Base-by-base conservation (phyloP, 108 stramenopile genomes). In the Poteriospumella lacustris region DNA sequence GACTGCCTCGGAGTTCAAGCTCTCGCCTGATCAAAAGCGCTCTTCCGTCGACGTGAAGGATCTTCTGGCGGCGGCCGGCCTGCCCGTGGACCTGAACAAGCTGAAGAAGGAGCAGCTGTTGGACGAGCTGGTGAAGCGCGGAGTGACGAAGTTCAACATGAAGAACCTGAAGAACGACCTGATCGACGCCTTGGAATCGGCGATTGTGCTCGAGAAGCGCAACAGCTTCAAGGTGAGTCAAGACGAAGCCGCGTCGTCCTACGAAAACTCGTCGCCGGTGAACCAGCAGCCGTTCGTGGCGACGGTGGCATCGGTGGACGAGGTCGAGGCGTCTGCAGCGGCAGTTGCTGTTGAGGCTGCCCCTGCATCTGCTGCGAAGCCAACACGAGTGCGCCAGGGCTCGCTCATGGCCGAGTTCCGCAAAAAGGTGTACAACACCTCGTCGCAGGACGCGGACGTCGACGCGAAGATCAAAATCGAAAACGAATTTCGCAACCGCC, bases 81-180 rank as follows among this genome's bases (percentile, higher is more conserved):
- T 73, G 5, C 70, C 70, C 31, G 5, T 24, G 3, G 70, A 73
- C 36, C 31, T 73, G 31, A 73, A 73, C 36, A 3, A 24, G 47
- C 42, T 73, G 28, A 73, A 73, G 70, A 73, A 73, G 24, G 70
- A 73, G 36, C 44, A 73, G 42, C 70, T 73, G 24, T 24, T 73
- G 70, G 70, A 42, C 3, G 70, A 44, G 36, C 41, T 73, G 33
- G 70, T 5, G 5, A 56, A 44, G 28, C 70, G 5, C 15, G 70
- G 70, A 12, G 15, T 12, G 26, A 5, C 5, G 26, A 12, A 3
- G 9, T 52, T 34, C 19, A 42, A 24, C 9, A 73, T 73, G 70
- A 73, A 73, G 31, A 56, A 15, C 36, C 36, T 73, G 41, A 73
- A 73, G 41, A 73, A 73, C 5, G 41, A 42, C 36, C 70, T 73